Evolutionary conservation across 805 yeast genomes (phyloP), one percentile per base, ranked within the genome.

Genomic region (Yarrowia deformans): DNA sequence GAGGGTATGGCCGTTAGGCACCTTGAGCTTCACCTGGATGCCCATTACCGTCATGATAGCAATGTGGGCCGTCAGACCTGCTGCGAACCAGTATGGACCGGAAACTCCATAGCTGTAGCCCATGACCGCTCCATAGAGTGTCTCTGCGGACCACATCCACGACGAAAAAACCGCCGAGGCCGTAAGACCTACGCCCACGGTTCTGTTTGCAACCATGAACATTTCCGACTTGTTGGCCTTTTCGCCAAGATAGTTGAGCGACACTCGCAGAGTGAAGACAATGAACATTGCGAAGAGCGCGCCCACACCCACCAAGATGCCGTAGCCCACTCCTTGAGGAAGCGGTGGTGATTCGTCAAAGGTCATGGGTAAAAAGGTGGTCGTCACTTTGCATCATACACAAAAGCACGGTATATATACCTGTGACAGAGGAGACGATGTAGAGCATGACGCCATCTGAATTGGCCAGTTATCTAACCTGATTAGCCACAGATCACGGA

Each of bases 1-100:
- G 75, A 88, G 90, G 1, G 96, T 90, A 78, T 90, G 97, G 2
- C 92, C 91, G 69, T 85, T 86, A 14, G 96, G 96, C 18, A 94
- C 94, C 70, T 85, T 83, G 75, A 87, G 88, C 77, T 90, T 91
- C 35, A 90, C 90, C 75, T 88, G 89, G 71, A 90, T 89, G n/a
- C 93, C 95, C 69, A 90, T 78, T 69, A 88, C 86, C 1, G 92
- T 88, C 77, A 90, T 90, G 46, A 90, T 79, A 19, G 89, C 86
- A 71, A 90, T 88, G 77, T 90, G 96, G 72, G 88, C 87, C 69
- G 90, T 84, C 8, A 93, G 93, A 75, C 95, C 97, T 7, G 91
- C 85, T 23, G 93, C 93, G 76, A 90, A 90, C 77, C 84, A 88
- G 74, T 82, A 85, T 12, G 90, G 87, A 69, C 91, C 92, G 35